These are phyloP conservation scores for Epichloe sylvatica DNA, from an alignment of 2,329 filamentous ascomycete genomes.

Conservation along the genomic window DNA sequence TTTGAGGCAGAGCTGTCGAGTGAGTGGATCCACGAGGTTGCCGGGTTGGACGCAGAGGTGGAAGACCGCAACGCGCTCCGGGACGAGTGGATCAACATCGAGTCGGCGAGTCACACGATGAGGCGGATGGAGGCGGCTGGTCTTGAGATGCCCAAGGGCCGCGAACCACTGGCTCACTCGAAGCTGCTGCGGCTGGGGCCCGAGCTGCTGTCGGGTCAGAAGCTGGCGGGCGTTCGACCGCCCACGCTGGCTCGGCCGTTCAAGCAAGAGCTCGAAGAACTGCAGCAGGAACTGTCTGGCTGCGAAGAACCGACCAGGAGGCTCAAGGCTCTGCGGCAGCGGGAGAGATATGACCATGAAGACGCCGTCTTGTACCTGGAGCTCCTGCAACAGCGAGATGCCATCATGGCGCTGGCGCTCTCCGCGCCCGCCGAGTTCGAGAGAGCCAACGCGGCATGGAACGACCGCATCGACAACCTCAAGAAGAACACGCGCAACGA, in stretches of 20 bases:
- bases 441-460: slow-evolving; percentile 20
- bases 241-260: slow-evolving; percentile 26
- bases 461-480: slow-evolving; percentile 18
- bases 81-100: slow-evolving; percentile 33
- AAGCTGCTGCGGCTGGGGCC: slow-evolving; percentile 12
- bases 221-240: slow-evolving; percentile 16
- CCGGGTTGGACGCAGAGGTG: slow-evolving; percentile 22
- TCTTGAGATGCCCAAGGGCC: slow-evolving; percentile 28
- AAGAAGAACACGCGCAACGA: slow-evolving; percentile 21
- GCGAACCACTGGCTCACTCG: slow-evolving; percentile 23
- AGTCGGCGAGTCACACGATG: slow-evolving; percentile 26
- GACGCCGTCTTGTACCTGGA: slow-evolving; percentile 15
- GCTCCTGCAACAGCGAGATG: slow-evolving; percentile 22
- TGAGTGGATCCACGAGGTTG: slow-evolving; percentile 46
- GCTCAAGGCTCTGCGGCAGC: slow-evolving; percentile 16
- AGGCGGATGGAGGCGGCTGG: slow-evolving; percentile 32
- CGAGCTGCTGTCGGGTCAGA: slow-evolving; percentile 9
- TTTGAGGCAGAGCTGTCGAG: slow-evolving; percentile 48
- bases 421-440: slow-evolving; percentile 14
- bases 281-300: slow-evolving; percentile 17
- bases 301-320: slow-evolving; percentile 9
- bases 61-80: slow-evolving; percentile 23
- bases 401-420: slow-evolving; percentile 10
- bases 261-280: slow-evolving; percentile 26
- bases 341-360: slow-evolving; percentile 12